Evolutionary conservation across 1,139 yeast genomes (phyloP), one percentile per base, ranked within the genome.

Genomic region (Sugiyamaella xylanicola): DNA sequence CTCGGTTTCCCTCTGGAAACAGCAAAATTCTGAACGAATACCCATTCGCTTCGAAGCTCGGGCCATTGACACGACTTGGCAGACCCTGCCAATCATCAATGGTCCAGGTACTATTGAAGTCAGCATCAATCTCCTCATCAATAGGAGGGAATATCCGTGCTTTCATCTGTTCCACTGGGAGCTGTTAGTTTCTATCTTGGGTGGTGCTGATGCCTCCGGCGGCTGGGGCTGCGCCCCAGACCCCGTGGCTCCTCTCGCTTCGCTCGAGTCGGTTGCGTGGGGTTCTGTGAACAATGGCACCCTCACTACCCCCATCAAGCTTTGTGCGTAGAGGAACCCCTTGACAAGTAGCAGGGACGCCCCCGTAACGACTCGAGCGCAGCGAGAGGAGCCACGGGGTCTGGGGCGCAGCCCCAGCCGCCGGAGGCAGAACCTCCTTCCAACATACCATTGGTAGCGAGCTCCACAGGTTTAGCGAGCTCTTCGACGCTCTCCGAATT

Each of bases 1-100:
- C 57, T 42, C 65, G 56, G 58, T 68, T 67, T 53, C 69, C 96
- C 54, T 79, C 80, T 0, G 97, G 97, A 67, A 90, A 89, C 44
- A 92, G 71, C 51, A 92, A 74, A 5, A 90, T 71, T 63, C 86
- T 83, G 90, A 95, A 91, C 27, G 81, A 81, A 66, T 73, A 85
- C 7, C 82, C 86, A 1, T 95, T 96, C 60, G 86, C 80, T 54
- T 72, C 76, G 64, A 86, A 86, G 13, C 72, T 70, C 1, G 85
- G 78, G 61, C 86, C 78, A 35, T 72, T 69, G 22, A 72, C 73
- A 54, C 68, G 61, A 32, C 78, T 78, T 4, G 75, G 75, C 45
- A 88, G 73, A 1, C 72, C 68, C 48, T 74, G 68, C 86, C 95
- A 87, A 64, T 85, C 83, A 11, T 76, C 74, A 55, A 93, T 86